Conservation (phyloP, 2,329 filamentous ascomycete genomes). For the Venturia nashicola region DNA sequence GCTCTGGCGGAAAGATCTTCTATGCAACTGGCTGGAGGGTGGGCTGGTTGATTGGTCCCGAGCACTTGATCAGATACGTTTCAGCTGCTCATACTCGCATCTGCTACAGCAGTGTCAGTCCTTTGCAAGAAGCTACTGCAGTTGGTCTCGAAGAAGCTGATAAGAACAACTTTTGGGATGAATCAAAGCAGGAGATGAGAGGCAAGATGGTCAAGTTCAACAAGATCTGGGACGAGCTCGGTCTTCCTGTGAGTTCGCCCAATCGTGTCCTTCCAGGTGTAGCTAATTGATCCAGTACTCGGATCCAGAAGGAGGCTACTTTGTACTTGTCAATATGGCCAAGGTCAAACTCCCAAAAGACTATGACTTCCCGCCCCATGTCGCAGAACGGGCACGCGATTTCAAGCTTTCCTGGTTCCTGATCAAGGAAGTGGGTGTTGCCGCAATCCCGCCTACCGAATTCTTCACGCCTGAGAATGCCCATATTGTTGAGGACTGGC, state of each 20-base stretch:
- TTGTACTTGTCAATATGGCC: constrained; percentile 85
- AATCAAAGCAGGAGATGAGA: constrained; percentile 77
- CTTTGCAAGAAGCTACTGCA: constrained; percentile 85
- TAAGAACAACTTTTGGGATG: constrained; percentile 72
- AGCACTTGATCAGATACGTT: constrained; percentile 82
- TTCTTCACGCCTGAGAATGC: constrained; percentile 85
- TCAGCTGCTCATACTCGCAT: constrained; percentile 89
- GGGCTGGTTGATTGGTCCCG: constrained; percentile 83
- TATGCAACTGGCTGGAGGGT: constrained; percentile 97
- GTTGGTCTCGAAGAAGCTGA: constrained; percentile 91
- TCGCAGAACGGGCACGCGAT: constrained; percentile 74
- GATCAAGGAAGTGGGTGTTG: constrained; percentile 91
- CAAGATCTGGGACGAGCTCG: constrained; percentile 40
- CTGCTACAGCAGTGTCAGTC: constrained; percentile 88
- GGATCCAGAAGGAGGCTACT: constrained; percentile 93
- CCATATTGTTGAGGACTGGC: constrained; percentile 80
- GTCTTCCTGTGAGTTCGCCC: constrained; percentile 23
- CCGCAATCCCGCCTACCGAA: constrained; percentile 90
- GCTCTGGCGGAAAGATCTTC: constrained; percentile 95
- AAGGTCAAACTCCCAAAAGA: constrained; percentile 73
- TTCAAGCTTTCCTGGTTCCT: constrained; percentile 95
- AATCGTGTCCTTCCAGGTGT: background rate
- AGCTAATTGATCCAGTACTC: constrained; percentile 45
- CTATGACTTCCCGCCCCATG: constrained; percentile 83
- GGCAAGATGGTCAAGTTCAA: constrained; percentile 81